Conservation (phyloP, 345 rosid genomes). For the Zanthoxylum bungeanum region DNA sequence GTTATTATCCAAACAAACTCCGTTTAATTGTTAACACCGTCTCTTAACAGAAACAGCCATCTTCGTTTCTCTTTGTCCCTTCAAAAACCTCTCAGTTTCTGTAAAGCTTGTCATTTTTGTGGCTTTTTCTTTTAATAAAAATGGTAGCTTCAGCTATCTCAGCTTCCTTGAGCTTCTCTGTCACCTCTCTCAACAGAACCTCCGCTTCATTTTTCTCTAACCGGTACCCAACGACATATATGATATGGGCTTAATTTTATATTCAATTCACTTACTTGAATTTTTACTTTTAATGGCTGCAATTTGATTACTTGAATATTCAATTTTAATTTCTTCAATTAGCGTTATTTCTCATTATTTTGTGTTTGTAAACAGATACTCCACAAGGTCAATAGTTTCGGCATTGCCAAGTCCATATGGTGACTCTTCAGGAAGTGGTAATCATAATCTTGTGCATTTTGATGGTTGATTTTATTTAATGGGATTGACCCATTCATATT, state of each 20-base stretch:
- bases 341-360: not conserved
- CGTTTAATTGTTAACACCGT: not conserved
- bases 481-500: slow-evolving; percentile 10
- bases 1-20: not conserved
- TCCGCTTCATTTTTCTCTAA: slow-evolving; percentile 23
- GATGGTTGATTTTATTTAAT: not conserved
- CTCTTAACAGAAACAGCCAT: not conserved
- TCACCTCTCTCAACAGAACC: slow-evolving; percentile 27
- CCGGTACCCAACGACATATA: slow-evolving; percentile 25
- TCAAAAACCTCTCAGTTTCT: slow-evolving; percentile 9
- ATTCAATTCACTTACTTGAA: not conserved
- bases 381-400: slow-evolving; percentile 29
- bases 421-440: slow-evolving; percentile 34
- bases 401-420: slow-evolving; percentile 40
- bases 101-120: not conserved
- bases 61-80: slow-evolving; percentile 15
- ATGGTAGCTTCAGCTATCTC: slow-evolving; percentile 54
- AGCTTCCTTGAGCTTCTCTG: slow-evolving; percentile 28
- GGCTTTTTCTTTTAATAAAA: not conserved
- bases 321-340: not conserved
- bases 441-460: not conserved
- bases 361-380: slow-evolving; percentile 27
- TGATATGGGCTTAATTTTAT: not conserved
- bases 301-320: not conserved
- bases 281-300: not conserved